Percentiles rank a stretch among this genome's conserved stretches.
Evolutionary conservation across 2,329 filamentous ascomycete genomes (phyloP).

Genomic region (Orbilia javanica): DNA sequence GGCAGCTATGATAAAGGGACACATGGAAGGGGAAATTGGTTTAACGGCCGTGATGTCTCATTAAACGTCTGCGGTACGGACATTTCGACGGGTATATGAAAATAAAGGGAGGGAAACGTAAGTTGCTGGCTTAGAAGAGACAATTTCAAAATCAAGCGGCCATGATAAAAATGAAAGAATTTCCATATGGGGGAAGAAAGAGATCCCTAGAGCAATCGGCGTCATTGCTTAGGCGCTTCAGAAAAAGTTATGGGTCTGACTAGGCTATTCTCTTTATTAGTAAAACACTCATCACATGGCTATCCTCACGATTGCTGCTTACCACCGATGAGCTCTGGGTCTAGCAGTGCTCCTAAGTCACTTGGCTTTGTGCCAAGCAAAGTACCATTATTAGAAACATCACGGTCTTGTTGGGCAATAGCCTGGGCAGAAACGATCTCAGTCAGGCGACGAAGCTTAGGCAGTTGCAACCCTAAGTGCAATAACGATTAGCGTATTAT

Average conservation of each 20-base stretch:
- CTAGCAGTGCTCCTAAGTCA: constrained; percentile 50
- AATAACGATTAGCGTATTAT: not conserved
- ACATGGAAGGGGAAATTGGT: not conserved
- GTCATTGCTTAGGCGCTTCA: not conserved
- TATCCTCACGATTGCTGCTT: not conserved
- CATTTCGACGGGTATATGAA: not conserved
- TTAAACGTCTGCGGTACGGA: not conserved
- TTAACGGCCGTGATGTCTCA: not conserved
- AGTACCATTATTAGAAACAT: constrained; percentile 8
- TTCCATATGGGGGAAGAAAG: not conserved
- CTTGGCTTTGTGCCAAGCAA: constrained; percentile 46
- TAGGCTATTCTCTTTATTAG: constrained; percentile 43
- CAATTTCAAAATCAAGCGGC: constrained; percentile 12
- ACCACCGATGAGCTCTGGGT: constrained; percentile 51
- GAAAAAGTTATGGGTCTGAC: not conserved
- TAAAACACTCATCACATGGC: not conserved
- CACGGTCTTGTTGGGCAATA: constrained; percentile 86
- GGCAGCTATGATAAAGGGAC: constrained; percentile 12
- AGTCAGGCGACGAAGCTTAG: constrained; percentile 87
- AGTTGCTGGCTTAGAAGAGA: not conserved
- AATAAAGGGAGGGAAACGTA: not conserved
- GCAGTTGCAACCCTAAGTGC: constrained; percentile 59
- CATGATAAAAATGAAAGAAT: constrained; percentile 13
- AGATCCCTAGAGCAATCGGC: not conserved
- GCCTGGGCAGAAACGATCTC: constrained; percentile 96